Base-by-base conservation (phyloP, 2,329 filamentous ascomycete genomes). In the Sclerotinia subarctica region DNA sequence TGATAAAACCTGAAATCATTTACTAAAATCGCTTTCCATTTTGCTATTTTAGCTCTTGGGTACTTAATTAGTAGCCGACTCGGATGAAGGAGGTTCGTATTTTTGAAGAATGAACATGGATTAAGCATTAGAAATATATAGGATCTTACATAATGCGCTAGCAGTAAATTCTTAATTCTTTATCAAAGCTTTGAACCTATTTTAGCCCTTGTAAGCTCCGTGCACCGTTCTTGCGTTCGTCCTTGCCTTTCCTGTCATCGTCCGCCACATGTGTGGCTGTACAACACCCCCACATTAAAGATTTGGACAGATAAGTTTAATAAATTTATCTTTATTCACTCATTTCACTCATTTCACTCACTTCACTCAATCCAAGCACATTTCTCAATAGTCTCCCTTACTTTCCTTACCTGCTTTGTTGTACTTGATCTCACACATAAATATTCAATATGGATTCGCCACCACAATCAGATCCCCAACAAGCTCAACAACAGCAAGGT, bases 321-420 rank as follows among this genome's bases (percentile, higher is more conserved):
- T 51, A 35, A 70, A 69, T 42, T 42, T 42, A 42, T 71, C 21
- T 67, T 49, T 24, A 35, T 60, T 35, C 11, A 47, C 44, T 60
- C 32, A 47, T n/a, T n/a, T 56, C 52, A 35, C 17, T n/a, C 29
- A 47, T 21, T n/a, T 54, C 52, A 35, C 19, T n/a, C 29, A 35
- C 52, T 57, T 54, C 72, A 74, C 26, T 49, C 44, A 35, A 19
- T 17, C n/a, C 26, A 17, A 35, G n/a, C 44, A 60, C 26, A 11
- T 24, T n/a, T 35, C 4, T 32, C 11, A 17, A 8, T 32, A 60
- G 10, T 35, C 7, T 11, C 29, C 29, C 44, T 62, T 49, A 19
- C 46, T 35, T 17, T 6, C 46, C 24, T 29, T 13, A 62, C 13
- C 17, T 42, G 5, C 38, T 42, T 42, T 62, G 24, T 26, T 51